Percentiles rank a stretch among this genome's conserved stretches.
phyloP scores from a whole-genome alignment of 176 grass and related monocot species.

The Carex pumila region DNA sequence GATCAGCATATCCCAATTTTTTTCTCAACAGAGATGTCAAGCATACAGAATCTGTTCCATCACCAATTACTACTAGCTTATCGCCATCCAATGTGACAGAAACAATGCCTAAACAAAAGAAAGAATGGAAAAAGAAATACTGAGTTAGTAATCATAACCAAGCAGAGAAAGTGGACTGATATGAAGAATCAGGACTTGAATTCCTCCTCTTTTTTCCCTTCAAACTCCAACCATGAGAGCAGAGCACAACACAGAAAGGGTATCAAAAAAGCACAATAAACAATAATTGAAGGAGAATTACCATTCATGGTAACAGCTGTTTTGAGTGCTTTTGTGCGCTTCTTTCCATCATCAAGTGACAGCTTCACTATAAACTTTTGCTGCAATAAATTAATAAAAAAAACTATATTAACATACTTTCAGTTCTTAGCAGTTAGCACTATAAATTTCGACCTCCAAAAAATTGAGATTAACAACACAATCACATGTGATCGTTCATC shows the following conservation, averaged over 20 bases:
- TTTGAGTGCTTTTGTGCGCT: slow-evolving; percentile 59
- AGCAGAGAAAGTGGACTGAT: neutral
- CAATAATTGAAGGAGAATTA: slow-evolving; percentile 5
- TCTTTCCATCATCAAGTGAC: slow-evolving; percentile 46
- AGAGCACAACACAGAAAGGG: neutral
- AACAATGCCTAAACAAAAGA: slow-evolving; percentile 33
- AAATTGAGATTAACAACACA: too few relatives aligned
- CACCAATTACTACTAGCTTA: slow-evolving; percentile 43
- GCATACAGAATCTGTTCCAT: slow-evolving; percentile 39
- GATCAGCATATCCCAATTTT: slow-evolving; percentile 41
- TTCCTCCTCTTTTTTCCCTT: neutral
- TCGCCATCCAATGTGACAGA: slow-evolving; percentile 44
- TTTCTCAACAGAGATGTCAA: slow-evolving; percentile 40
- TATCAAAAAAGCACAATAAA: neutral
- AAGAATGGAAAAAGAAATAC: neutral
- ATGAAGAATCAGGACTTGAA: neutral
- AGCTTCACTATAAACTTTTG: slow-evolving; percentile 78
- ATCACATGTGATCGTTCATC: too few relatives aligned
- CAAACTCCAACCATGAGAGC: neutral
- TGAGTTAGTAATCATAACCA: neutral
- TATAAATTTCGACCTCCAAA: neutral
- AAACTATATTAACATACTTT: neutral
- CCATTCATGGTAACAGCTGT: slow-evolving; percentile 46
- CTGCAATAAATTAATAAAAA: slow-evolving; percentile 24
- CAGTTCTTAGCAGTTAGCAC: neutral